Evolutionary conservation across 2,329 filamentous ascomycete genomes (phyloP), one percentile per base, ranked within the genome.

Genomic region (Drechmeria coniospora): DNA sequence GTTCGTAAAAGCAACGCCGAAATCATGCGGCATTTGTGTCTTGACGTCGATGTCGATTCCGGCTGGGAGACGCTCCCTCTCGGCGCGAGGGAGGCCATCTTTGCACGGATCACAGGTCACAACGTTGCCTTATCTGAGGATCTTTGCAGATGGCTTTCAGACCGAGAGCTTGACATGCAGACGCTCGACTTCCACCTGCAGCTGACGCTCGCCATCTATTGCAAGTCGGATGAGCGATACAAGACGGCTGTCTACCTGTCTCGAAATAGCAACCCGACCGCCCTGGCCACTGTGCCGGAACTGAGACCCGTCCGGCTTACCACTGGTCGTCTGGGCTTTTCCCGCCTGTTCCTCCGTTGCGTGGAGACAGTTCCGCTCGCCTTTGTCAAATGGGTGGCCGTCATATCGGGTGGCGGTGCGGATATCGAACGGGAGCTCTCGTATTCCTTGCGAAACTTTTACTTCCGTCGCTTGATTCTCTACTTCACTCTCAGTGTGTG

Each of bases 351-450:
- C 14, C 32, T 36, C 27, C 39, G 37, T 12, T 30, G 32, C 2
- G 21, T 45, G 3, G 23, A 38, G 3, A 33, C 34, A 2, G 17
- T 50, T 2, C 37, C 48, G 1, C 29, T 45, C 23, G 35, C 37
- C 4, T 36, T 50, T 11, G 35, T 44, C 12, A 49, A 51, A 29
- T 54, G 49, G 43, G 32, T 49, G 1, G 49, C 46, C 8, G 43
- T 54, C 26, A 41, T 53, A 20, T 47, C 47, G 1, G 45, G 47
- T 2, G 52, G 45, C 4, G 48, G 47, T 5, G 46, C 46, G 10
- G 45, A 53, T 25, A 39, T 53, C 16, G 52, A 53, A 30, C 34
- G 51, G 15, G 52, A 55, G 34, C 35, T 55, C 3, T 50, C 43
- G 41, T 51, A 53, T 30, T 37, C 41, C 6, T 35, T 54, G 8